Evolutionary conservation across 495 filamentous ascomycete genomes (phyloP).

Genomic region (Apiosordaria backusii): DNA sequence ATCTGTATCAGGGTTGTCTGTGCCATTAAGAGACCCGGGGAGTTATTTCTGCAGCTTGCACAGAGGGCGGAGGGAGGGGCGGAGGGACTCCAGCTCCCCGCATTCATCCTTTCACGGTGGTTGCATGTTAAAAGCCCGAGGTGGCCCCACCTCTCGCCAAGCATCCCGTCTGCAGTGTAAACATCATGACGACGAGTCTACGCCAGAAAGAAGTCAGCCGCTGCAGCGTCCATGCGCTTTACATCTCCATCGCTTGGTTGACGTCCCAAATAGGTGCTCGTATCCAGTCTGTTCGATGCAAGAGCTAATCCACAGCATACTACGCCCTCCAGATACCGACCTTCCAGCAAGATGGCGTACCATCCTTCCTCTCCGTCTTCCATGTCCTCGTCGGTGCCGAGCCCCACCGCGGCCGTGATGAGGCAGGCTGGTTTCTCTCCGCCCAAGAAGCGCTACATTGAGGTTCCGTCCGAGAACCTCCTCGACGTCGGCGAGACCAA

Average conservation of each 20-base stretch:
- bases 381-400: neutral
- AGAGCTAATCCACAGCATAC: too few species aligned
- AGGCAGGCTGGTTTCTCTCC: neutral
- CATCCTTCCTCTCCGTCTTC: neutral
- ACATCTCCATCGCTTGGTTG: neutral
- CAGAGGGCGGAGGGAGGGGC: too few species aligned
- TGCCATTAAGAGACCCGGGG: too few species aligned
- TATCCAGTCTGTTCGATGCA: too few species aligned
- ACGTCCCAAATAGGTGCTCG: too few species aligned
- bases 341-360: neutral
- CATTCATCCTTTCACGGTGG: neutral
- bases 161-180: neutral
- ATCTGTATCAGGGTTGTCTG: too few species aligned
- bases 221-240: too few species aligned
- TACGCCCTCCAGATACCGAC: neutral
- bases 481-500: slow-evolving; percentile 18
- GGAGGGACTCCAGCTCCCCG: neutral
- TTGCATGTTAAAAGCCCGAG: neutral
- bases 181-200: slow-evolving; percentile 6
- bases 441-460: slow-evolving; percentile 14
- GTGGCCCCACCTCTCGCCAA: slow-evolving; percentile 4
- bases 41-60: too few species aligned
- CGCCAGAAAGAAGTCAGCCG: neutral
- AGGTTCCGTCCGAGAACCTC: slow-evolving; percentile 9
- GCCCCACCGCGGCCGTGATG: neutral